These are phyloP conservation scores for Blastomyces parvus DNA, from an alignment of 2,329 filamentous ascomycete species.

Conservation along the genomic window DNA sequence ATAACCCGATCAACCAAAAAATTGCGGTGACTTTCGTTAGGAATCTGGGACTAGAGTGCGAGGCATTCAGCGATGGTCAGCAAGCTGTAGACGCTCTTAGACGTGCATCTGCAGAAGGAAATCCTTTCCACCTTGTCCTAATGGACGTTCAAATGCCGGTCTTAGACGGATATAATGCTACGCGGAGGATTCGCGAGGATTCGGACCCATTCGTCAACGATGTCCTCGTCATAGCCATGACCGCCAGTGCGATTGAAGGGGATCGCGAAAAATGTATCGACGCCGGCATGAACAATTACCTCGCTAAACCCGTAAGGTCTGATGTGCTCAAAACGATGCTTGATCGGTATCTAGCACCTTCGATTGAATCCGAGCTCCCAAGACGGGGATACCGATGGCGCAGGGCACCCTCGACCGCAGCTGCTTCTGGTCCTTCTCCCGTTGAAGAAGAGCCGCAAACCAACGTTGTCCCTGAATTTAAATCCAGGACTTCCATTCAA, in stretches of 20 bases:
- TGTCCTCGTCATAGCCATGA: slow-evolving; percentile 95
- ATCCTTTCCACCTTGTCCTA: slow-evolving; percentile 78
- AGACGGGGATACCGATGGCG: background rate
- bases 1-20: slow-evolving; percentile 89
- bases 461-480: background rate
- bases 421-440: background rate
- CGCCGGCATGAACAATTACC: slow-evolving; percentile 94
- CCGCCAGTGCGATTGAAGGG: slow-evolving; percentile 84
- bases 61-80: slow-evolving; percentile 81
- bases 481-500: background rate
- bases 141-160: slow-evolving; percentile 98
- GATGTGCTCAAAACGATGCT: slow-evolving; percentile 79
- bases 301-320: slow-evolving; percentile 88
- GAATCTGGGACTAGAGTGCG: slow-evolving; percentile 74
- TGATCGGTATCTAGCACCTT: slow-evolving; percentile 53
- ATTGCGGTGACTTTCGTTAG: slow-evolving; percentile 87
- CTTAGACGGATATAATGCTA: slow-evolving; percentile 86
- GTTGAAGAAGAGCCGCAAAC: slow-evolving; percentile 1
- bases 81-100: slow-evolving; percentile 82
- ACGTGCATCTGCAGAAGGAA: slow-evolving; percentile 57
- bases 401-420: background rate
- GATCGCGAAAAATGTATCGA: slow-evolving; percentile 93
- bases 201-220: slow-evolving; percentile 64
- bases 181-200: slow-evolving; percentile 70
- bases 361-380: slow-evolving; percentile 21